Base-by-base conservation (phyloP, 2,329 filamentous ascomycete species). In the Ophiostoma fasciatum region DNA sequence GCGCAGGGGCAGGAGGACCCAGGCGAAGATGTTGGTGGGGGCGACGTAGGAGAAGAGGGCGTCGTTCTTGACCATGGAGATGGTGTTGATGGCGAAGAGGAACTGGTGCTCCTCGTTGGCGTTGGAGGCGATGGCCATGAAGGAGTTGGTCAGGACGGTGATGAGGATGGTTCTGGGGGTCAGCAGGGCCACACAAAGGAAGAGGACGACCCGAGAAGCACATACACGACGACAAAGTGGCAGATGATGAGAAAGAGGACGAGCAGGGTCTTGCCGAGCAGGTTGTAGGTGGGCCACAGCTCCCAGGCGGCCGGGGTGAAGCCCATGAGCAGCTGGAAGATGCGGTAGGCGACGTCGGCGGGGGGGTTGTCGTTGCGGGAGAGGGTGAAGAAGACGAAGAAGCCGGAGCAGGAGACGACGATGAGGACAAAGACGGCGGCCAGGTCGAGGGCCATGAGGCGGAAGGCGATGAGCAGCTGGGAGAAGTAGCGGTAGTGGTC, bases 41-140 rank as follows among this genome's bases (percentile, higher is more conserved):
- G 88, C 82, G 42, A 94, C 73, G 52, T 94, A 94, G 4, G 84
- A 92, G 62, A 96, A 96, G 0, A 94, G 63, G 0, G 85, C 82
- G 53, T 96, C 88, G n/a, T 90, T 94, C 56, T 94, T 96, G 45
- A 94, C 88, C 82, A 94, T 92, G 5, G 84, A 92, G 33, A 94
- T 93, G 5, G 88, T 92, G 52, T 94, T 96, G 54, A 96, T 85
- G 0, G 88, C 88, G 51, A 96, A 94, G 3, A 94, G 60, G 52
- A 94, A 94, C 63, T 78, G 74, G 43, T 94, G 87, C 57, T 94
- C 88, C 53, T 94, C 81, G 37, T 84, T 83, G 7, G 87, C 85
- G 51, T 94, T 94, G 35, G 84, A 84, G 3, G 90, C 83, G 51
- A 94, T 88, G 2, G 80, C 76, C 80, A 92, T 93, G 61, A 94